These are phyloP conservation scores for Lipomyces orientalis DNA, from an alignment of 805 yeast species.

Conservation along the genomic window DNA sequence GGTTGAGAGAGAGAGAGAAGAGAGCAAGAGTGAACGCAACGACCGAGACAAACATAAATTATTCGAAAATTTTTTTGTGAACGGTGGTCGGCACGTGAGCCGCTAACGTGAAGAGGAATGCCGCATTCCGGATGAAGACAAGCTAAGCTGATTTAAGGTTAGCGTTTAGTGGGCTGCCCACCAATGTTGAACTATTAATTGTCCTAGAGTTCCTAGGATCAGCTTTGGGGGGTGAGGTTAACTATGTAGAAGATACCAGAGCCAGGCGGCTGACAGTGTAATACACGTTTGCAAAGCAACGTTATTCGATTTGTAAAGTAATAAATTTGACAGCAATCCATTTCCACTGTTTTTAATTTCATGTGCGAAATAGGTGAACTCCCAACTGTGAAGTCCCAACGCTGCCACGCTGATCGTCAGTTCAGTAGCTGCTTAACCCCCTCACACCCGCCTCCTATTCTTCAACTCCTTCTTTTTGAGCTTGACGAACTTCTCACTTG, in stretches of 20 bases:
- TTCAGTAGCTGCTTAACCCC: background rate
- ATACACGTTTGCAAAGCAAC: background rate
- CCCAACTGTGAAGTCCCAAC: background rate
- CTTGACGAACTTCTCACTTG: background rate
- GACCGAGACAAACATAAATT: conserved; percentile 1
- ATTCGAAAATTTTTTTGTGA: conserved; percentile 18
- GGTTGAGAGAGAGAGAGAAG: conserved; percentile 24
- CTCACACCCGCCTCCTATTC: background rate
- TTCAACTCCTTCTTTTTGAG: background rate
- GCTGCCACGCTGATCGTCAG: no score
- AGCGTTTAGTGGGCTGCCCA: conserved; percentile 7
- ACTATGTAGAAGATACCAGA: background rate
- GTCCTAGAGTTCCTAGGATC: no score
- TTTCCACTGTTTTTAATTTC: no score
- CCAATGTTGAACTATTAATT: background rate
- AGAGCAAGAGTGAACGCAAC: background rate
- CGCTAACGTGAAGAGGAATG: conserved; percentile 3
- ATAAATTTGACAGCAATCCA: no score
- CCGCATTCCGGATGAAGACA: background rate
- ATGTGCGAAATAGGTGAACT: background rate
- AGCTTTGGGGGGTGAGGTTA: background rate
- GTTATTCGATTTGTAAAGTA: no score
- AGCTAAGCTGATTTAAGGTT: background rate
- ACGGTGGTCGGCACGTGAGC: conserved; percentile 13
- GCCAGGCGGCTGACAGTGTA: no score